These are phyloP conservation scores for Datura wrightii DNA, from an alignment of 257 asterid species.

Conservation along the genomic window DNA sequence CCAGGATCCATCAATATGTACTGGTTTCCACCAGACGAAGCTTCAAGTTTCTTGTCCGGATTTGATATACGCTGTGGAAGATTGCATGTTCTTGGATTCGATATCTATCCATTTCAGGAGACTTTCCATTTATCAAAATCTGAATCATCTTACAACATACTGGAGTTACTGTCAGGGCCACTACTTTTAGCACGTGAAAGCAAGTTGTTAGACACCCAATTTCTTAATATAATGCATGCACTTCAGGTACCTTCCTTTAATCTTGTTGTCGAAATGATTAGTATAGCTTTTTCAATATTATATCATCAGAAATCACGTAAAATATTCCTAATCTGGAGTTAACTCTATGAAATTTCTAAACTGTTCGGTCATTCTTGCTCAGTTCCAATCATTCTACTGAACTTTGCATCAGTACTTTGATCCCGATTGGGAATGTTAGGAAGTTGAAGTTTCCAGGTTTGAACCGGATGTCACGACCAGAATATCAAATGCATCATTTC, in stretches of 20 bases:
- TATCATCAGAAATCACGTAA: not conserved
- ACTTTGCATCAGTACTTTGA: not conserved
- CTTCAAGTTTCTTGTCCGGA: conserved; percentile 66
- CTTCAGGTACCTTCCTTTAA: conserved; percentile 69
- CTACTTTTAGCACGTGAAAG: conserved; percentile 56
- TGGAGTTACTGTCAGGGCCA: conserved; percentile 57
- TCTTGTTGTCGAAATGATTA: not conserved
- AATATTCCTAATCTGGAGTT: not conserved
- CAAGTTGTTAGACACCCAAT: conserved; percentile 54
- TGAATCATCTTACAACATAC: conserved; percentile 47
- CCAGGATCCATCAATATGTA: conserved; percentile 79
- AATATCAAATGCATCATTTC: not conserved
- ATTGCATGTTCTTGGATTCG: conserved; percentile 67
- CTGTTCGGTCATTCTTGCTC: not conserved
- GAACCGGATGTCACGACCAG: not conserved
- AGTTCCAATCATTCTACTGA: not conserved
- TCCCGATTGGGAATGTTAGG: too few species aligned
- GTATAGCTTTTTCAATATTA: not conserved
- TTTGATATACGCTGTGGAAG: conserved; percentile 82
- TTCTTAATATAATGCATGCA: conserved; percentile 74
- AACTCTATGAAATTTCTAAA: not conserved
- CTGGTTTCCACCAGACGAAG: conserved; percentile 93
- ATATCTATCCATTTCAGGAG: conserved; percentile 47
- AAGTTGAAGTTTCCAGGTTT: not conserved
- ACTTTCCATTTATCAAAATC: conserved; percentile 32